Evolutionary conservation across 179 eudicot species (phyloP).

Genomic region (Nepenthes alata): DNA sequence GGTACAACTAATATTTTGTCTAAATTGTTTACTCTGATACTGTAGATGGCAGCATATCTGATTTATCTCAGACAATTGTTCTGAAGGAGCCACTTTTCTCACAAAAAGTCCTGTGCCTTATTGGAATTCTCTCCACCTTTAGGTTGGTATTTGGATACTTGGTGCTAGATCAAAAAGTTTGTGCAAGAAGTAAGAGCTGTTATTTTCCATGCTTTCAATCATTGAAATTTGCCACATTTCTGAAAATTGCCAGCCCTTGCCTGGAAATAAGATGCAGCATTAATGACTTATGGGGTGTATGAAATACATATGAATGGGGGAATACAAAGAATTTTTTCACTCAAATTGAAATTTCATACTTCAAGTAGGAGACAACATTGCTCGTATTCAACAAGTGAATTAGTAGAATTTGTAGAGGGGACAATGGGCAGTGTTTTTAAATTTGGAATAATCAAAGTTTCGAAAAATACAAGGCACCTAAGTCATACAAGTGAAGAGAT

Average conservation of each 20-base stretch:
- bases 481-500: too few relatives aligned
- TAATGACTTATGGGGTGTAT: too few relatives aligned
- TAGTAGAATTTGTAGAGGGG: too few relatives aligned
- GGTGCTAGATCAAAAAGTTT: not conserved
- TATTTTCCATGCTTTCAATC: not conserved
- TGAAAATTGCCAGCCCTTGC: not conserved
- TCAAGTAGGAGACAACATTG: too few relatives aligned
- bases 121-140: constrained; percentile 60
- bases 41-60: constrained; percentile 36
- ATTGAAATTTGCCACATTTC: not conserved
- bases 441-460: too few relatives aligned
- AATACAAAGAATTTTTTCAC: too few relatives aligned
- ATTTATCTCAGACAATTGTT: constrained; percentile 31
- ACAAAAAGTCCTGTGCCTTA: constrained; percentile 54
- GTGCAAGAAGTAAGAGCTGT: constrained; percentile 1
- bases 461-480: too few relatives aligned
- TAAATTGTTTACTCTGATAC: constrained; percentile 11
- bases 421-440: too few relatives aligned
- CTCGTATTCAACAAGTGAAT: too few relatives aligned
- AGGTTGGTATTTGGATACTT: constrained; percentile 42
- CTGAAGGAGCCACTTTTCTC: constrained; percentile 76
- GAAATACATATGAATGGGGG: too few relatives aligned
- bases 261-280: too few relatives aligned
- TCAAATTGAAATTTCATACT: too few relatives aligned
- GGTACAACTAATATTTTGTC: not conserved